Evolutionary conservation across 169 alveolate genomes (phyloP), one percentile per base, ranked within the genome.

Genomic region (Plasmodium knowlesi): DNA sequence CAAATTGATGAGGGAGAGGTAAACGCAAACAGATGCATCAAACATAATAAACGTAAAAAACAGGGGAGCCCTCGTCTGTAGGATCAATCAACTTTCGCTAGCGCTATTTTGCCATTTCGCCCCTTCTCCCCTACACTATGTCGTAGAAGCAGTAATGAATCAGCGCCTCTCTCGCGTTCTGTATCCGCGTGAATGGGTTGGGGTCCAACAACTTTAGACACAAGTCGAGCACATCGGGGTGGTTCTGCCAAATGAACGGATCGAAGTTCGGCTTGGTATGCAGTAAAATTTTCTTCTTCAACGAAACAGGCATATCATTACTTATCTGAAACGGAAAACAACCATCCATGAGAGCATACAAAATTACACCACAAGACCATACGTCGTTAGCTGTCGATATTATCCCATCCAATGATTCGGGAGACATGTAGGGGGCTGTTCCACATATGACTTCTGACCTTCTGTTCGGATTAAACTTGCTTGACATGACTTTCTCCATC

Each of bases 151-250:
- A 88, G 72, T 67, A 88, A 88, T 96, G 97, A n/a, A 96, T 96
- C 19, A 96, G 80, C n/a, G 97, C 97, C 72, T 96, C 97, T 80
- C 91, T 73, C 10, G 97, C 97, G 30, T 95, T 88, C 34, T 95
- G 78, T 37, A 96, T 92, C 43, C 96, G 83, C n/a, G 86, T 83
- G 46, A 39, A 25, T 3, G 89, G 96, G 54, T 93, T 92, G 6
- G 82, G 93, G 34, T 95, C 92, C 85, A 92, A 92, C 53, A 94
- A 92, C 43, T 93, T 41, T 46, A 95, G 72, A 83, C 97, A 96
- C 83, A 96, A 92, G 78, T 96, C 97, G 67, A 70, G 74, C 90
- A 95, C 86, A n/a, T 92, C 94, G 12, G 96, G 96, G 34, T 84
- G 39, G 71, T 83, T 54, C n/a, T 76, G 46, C 97, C 97, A 96